phyloP scores from a whole-genome alignment of 2,329 filamentous ascomycete genomes.

The Cladorrhinum sp. region DNA sequence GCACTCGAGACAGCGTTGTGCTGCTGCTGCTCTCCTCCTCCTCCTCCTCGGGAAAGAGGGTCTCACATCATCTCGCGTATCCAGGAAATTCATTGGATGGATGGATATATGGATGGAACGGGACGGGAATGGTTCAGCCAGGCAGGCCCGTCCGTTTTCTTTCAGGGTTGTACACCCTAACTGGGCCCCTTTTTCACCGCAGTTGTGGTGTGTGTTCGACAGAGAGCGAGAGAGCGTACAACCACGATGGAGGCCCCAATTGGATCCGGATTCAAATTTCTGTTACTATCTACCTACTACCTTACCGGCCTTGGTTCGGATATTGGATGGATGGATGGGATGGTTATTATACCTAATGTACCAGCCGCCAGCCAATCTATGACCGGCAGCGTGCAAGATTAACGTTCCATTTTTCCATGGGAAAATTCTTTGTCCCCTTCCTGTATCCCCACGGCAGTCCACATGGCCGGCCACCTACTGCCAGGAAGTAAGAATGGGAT shows the following conservation, averaged over 20 bases:
- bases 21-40: neutral
- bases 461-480: too few species aligned
- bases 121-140: neutral
- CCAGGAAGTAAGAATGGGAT: neutral
- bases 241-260: too few species aligned
- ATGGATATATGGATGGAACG: too few species aligned
- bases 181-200: neutral
- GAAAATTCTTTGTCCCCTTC: neutral
- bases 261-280: too few species aligned
- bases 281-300: too few species aligned
- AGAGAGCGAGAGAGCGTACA: too few species aligned
- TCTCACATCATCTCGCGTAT: constrained; percentile 10
- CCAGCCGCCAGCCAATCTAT: constrained; percentile 11
- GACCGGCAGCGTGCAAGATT: neutral
- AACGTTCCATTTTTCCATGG: neutral
- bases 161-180: neutral
- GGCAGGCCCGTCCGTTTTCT: too few species aligned
- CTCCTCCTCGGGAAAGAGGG: neutral
- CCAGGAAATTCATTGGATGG: constrained; percentile 14
- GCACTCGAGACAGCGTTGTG: neutral
- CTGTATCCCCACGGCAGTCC: constrained; percentile 16
- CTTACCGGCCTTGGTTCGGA: neutral
- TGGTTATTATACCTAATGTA: too few species aligned
- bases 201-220: neutral
- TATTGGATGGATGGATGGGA: neutral